Evolutionary conservation across 352 stramenopile genomes (phyloP), one percentile per base, ranked within the genome.

Genomic region (Peronospora destructor): DNA sequence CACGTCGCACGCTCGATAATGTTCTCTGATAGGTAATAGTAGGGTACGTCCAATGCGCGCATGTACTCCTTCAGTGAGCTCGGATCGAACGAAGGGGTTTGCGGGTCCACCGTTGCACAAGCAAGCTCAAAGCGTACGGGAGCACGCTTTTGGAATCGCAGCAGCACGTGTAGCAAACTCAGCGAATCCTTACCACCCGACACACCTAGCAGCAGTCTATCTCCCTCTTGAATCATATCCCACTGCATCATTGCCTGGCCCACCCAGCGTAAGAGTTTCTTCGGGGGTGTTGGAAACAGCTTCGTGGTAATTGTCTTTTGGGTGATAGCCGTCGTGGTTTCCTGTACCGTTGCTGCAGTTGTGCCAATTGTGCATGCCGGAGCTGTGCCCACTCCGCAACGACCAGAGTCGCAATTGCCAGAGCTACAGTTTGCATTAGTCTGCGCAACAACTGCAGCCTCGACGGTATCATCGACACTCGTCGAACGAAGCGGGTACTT

Each of bases 151-250:
- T 98, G 84, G 56, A 98, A 88, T 48, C 91, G 76, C 12, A 98
- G 64, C 33, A 99, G 68, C 39, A 97, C 85, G 63, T 99, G 96
- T 32, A 99, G 70, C 49, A 98, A 73, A 48, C 73, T 95, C 16
- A 99, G 66, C n/a, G 90, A 98, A 64, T 99, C 96, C 69, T 99
- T 99, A 25, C 96, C 96, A 21, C 96, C 96, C 8, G 88, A 98
- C 6, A 44, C 21, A 44, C 38, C 38, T 6, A 44, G 38, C 12
- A 44, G 21, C 23, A 44, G 12, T 44, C 38, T 7, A 44, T 44
- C 38, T 9, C 23, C 38, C 21, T 44, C 38, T 32, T 44, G 19
- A 17, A 44, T 44, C 30, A 34, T 34, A 9, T 34, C 11, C 30
- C 30, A 34, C 11, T 34, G 30, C 30, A 34, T 34, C 30, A 44